A percentile compares a stretch with the other conserved stretches of the same genome.
Evolutionary conservation across 1,139 yeast species (phyloP).

Genomic region (Yamadazyma dendronema): DNA sequence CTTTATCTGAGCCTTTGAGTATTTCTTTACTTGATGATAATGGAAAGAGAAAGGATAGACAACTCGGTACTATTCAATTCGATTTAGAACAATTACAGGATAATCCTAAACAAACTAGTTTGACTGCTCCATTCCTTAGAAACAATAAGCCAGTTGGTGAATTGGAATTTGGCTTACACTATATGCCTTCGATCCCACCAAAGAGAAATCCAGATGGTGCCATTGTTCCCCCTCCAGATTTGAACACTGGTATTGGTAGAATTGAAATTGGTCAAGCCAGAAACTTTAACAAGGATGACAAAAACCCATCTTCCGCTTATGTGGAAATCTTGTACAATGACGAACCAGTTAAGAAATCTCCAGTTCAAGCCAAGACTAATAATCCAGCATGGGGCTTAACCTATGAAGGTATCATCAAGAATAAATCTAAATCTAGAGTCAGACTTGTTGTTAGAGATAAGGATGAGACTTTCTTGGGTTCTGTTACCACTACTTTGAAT

Average conservation of each 20-base stretch:
- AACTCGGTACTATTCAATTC: conserved; percentile 73
- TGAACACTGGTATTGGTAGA: conserved; percentile 86
- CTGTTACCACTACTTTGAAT: conserved; percentile 61
- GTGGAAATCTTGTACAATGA: conserved; percentile 70
- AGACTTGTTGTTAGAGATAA: conserved; percentile 67
- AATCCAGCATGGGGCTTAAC: conserved; percentile 67
- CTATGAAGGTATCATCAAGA: conserved; percentile 70
- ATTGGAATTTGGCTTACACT: conserved; percentile 65
- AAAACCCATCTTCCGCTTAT: conserved; percentile 56
- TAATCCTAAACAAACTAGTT: conserved; percentile 49
- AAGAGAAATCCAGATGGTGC: conserved; percentile 81
- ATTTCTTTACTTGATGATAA: conserved; percentile 72
- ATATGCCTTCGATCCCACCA: conserved; percentile 79
- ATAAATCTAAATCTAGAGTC: conserved; percentile 68
- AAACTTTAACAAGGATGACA: conserved; percentile 33
- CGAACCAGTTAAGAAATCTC: conserved; percentile 55
- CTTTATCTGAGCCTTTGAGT: conserved; percentile 77
- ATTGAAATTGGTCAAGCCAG: conserved; percentile 53
- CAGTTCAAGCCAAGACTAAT: conserved; percentile 58
- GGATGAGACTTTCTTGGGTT: conserved; percentile 54
- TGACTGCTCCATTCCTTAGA: conserved; percentile 60
- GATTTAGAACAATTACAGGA: conserved; percentile 68
- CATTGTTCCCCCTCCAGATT: conserved; percentile 81
- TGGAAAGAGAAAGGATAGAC: conserved; percentile 76
- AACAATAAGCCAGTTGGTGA: conserved; percentile 83